Evolutionary conservation across 805 yeast genomes (phyloP), one percentile per base, ranked within the genome.

Genomic region (Pichia eremophila): DNA sequence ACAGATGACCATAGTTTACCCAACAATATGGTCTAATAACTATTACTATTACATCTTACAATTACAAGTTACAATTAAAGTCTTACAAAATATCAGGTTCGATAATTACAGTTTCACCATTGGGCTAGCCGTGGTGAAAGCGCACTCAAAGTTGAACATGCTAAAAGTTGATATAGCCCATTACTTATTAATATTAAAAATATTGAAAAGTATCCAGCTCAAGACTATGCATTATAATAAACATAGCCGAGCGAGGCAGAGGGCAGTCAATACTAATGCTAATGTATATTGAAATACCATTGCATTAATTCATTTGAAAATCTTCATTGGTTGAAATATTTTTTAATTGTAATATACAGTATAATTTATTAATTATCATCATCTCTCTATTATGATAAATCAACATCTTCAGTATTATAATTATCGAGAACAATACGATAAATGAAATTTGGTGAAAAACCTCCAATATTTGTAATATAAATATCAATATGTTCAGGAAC

Each of bases 371-470:
- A 38, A 22, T 22, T 7, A 22, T 22, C 6, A 5, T 22, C 25
- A 4, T 5, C 25, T 22, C 25, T 22, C 6, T 7, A n/a, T 22
- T 22, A 22, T 22, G 72, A 80, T 52, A 83, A 68, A 57, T 73
- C 73, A 50, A 78, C 86, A 69, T 93, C 98, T 58, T 83, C 89
- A 46, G 82, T 78, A 65, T 85, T 84, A 66, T 93, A 93, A 67
- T 91, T 88, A 66, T 93, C 99, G 70, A 90, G 78, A 19, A 93
- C 95, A 47, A 93, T 85, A 67, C 99, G 82, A 67, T 93, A 93
- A 46, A 93, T 85, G 68, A 93, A 93, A 57, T 91, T 87, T 42
- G 99, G 98, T 27, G 98, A 86, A 63, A 85, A 89, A 15, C 98
- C 98, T 44, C 98, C 99, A 45, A 90, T 78, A 63, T 93, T 91